Percentiles rank a stretch among this genome's conserved stretches.
These are phyloP conservation scores for Paramecium octaurelia DNA, from an alignment of 73 alveolate species.

Conservation along the genomic window DNA sequence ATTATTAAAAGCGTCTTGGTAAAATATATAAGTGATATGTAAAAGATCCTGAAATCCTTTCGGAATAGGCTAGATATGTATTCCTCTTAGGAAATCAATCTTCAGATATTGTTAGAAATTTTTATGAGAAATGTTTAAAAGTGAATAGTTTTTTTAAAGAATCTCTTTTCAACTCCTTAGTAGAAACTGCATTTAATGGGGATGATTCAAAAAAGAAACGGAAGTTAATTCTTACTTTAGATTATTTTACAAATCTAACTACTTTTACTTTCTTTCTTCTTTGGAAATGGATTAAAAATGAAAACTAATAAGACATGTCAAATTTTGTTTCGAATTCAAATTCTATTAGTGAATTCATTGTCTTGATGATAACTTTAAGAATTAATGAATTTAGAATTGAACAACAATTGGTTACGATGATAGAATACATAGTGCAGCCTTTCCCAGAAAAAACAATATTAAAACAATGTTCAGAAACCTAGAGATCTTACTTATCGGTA, in stretches of 20 bases:
- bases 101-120: background rate
- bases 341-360: background rate
- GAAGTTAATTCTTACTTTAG: background rate
- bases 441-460: background rate
- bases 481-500: background rate
- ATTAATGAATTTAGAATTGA: constrained; percentile 17
- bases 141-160: background rate
- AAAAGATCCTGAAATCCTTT: background rate
- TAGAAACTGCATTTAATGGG: background rate
- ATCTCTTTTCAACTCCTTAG: background rate
- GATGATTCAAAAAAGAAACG: background rate
- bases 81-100: background rate
- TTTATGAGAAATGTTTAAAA: background rate
- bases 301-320: background rate
- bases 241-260: background rate
- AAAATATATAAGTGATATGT: background rate
- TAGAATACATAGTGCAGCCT: background rate
- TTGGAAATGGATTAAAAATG: background rate
- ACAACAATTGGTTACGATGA: background rate
- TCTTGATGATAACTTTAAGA: background rate
- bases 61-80: background rate
- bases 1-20: background rate
- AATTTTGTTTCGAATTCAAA: background rate
- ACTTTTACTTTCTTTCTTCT: background rate
- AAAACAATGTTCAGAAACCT: background rate